phyloP scores from a whole-genome alignment of 768 basidiomycete genomes.

The Neoboletus brunneissimus region DNA sequence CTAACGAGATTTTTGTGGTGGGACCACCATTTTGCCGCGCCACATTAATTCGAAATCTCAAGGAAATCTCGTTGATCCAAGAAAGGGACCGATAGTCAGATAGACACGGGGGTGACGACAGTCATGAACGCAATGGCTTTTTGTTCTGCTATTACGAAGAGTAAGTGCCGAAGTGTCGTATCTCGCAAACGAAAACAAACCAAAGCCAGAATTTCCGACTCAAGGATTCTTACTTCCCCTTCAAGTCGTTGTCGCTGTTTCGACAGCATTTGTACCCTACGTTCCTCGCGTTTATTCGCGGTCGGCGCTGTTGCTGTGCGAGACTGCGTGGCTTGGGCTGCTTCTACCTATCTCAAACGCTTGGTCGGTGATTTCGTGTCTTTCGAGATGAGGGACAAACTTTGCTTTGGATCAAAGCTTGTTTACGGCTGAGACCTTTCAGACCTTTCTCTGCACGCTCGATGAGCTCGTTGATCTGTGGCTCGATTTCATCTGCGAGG shows the following conservation, averaged over 20 bases:
- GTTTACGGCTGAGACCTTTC: slow-evolving; percentile 57
- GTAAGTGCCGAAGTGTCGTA: slow-evolving; percentile 1
- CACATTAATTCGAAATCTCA: not conserved
- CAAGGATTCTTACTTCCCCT: slow-evolving; percentile 55
- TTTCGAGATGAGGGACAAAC: slow-evolving; percentile 32
- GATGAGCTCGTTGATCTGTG: slow-evolving; percentile 73
- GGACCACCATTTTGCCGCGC: not conserved
- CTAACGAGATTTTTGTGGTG: not conserved
- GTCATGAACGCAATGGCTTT: slow-evolving; percentile 3
- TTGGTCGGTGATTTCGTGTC: not conserved
- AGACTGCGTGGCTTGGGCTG: slow-evolving; percentile 41
- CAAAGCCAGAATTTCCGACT: slow-evolving; percentile 58
- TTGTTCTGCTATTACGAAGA: slow-evolving; percentile 21
- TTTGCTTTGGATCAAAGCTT: slow-evolving; percentile 60
- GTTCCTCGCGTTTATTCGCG: slow-evolving; percentile 62
- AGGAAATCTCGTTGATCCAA: not conserved
- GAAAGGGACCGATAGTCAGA: not conserved
- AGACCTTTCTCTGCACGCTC: slow-evolving; percentile 69
- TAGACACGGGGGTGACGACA: not conserved
- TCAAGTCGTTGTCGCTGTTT: slow-evolving; percentile 70
- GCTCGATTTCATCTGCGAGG: slow-evolving; percentile 77
- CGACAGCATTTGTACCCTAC: slow-evolving; percentile 59
- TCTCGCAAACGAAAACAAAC: slow-evolving; percentile 32
- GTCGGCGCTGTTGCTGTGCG: slow-evolving; percentile 47
- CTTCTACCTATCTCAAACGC: slow-evolving; percentile 47